These are phyloP conservation scores for Elaeagnus macrophylla DNA, from an alignment of 306 rosid genomes.

Conservation along the genomic window DNA sequence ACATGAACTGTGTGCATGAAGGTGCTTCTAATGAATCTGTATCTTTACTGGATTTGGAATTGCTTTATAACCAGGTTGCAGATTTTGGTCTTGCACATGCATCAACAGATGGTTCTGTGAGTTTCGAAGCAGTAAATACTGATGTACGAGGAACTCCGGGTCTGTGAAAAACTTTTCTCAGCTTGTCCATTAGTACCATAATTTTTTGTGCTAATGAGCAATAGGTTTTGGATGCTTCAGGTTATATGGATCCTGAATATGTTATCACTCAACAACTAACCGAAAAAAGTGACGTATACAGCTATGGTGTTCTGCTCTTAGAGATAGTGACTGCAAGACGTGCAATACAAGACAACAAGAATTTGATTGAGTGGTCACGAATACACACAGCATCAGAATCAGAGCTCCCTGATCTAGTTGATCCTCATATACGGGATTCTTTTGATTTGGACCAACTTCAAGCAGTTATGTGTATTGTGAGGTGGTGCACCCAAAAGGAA, in stretches of 20 bases:
- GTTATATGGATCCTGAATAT: constrained; percentile 98
- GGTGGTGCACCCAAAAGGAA: constrained; percentile 92
- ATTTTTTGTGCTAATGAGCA: constrained; percentile 9
- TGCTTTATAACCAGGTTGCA: constrained; percentile 55
- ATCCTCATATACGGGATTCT: constrained; percentile 57
- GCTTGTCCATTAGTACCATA: constrained; percentile 3
- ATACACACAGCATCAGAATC: constrained; percentile 46
- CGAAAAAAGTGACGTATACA: constrained; percentile 84
- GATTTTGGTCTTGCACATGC: constrained; percentile 99
- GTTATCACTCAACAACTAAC: constrained; percentile 91
- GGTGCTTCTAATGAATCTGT: not conserved
- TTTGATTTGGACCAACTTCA: constrained; percentile 81
- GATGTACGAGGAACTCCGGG: constrained; percentile 95
- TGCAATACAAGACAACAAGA: constrained; percentile 67
- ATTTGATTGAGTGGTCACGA: constrained; percentile 89
- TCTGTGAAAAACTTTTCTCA: constrained; percentile 14
- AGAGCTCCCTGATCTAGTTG: constrained; percentile 62
- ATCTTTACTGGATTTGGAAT: not conserved
- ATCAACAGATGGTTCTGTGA: constrained; percentile 70
- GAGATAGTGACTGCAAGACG: constrained; percentile 81
- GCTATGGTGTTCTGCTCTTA: constrained; percentile 78
- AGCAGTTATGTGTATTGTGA: constrained; percentile 55
- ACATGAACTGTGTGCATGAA: not conserved
- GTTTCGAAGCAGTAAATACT: constrained; percentile 76
- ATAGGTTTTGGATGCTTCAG: constrained; percentile 38